Evolutionary conservation across 2,329 filamentous ascomycete species (phyloP).

Genomic region (Periconia sp.): DNA sequence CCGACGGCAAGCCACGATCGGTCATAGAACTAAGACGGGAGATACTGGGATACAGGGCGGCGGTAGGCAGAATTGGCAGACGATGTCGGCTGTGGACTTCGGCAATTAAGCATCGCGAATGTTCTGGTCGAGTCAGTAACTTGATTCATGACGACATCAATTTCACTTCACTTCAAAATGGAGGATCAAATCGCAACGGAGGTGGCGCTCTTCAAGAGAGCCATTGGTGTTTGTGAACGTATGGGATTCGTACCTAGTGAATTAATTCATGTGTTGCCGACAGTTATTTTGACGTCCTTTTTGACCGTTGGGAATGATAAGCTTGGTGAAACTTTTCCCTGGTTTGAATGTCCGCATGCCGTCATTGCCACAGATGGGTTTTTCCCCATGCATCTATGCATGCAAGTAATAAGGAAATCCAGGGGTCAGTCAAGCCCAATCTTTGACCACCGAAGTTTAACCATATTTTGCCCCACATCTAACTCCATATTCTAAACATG

Average conservation of each 20-base stretch:
- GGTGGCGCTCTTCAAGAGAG: too few species aligned
- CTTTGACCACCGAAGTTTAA: not conserved
- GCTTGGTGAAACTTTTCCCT: not conserved
- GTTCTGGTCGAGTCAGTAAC: too few species aligned
- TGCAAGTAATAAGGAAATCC: not conserved
- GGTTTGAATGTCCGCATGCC: not conserved
- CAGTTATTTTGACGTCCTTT: too few species aligned
- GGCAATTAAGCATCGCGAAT: not conserved
- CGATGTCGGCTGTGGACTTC: not conserved
- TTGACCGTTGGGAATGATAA: not conserved
- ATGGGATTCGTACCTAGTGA: too few species aligned
- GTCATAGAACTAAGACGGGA: not conserved
- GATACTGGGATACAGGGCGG: not conserved
- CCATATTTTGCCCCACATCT: not conserved
- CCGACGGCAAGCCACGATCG: not conserved
- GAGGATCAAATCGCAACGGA: too few species aligned
- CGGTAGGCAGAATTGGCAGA: not conserved
- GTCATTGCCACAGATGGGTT: not conserved
- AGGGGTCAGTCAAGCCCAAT: not conserved
- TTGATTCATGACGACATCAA: not conserved
- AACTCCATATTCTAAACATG: too few species aligned
- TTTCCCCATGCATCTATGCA: not conserved
- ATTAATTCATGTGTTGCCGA: too few species aligned
- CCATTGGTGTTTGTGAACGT: too few species aligned
- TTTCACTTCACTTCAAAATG: not conserved